Conservation (phyloP, 2,329 filamentous ascomycete genomes). For the Pyrenochaeta sp. region DNA sequence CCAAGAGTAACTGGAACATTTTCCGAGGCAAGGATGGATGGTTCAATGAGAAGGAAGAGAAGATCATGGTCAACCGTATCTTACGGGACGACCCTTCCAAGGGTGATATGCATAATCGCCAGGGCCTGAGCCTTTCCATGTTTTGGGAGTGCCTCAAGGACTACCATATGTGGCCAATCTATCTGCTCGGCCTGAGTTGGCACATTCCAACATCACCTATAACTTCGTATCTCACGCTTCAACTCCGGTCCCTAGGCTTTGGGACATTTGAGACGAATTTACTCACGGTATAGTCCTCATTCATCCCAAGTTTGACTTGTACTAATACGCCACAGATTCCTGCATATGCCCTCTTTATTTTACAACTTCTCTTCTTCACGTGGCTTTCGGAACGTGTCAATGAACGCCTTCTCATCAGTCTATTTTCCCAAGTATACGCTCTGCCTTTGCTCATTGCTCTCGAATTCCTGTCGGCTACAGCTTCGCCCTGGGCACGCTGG, state of each 20-base stretch:
- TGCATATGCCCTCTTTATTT: constrained; percentile 57
- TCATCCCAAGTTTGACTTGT: not conserved
- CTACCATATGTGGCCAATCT: constrained; percentile 63
- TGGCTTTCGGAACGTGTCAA: constrained; percentile 61
- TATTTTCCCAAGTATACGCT: constrained; percentile 51
- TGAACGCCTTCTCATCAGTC: constrained; percentile 59
- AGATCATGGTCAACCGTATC: constrained; percentile 72
- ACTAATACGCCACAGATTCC: constrained; percentile 43
- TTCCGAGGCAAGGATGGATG: constrained; percentile 71
- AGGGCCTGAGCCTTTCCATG: constrained; percentile 59
- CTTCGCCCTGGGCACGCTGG: constrained; percentile 51
- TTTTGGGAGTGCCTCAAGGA: constrained; percentile 61
- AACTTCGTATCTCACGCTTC: constrained; percentile 46
- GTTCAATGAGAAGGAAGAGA: constrained; percentile 73
- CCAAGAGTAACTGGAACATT: constrained; percentile 42
- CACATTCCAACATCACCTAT: constrained; percentile 45
- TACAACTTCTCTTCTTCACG: constrained; percentile 61
- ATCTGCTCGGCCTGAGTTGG: constrained; percentile 47
- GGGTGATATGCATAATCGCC: constrained; percentile 69
- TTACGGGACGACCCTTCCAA: constrained; percentile 65
- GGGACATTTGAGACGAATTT: constrained; percentile 50
- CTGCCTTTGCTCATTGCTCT: constrained; percentile 51
- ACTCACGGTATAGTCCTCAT: constrained; percentile 35
- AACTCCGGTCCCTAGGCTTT: constrained; percentile 46
- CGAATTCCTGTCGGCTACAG: constrained; percentile 36